These are phyloP conservation scores for Pseudopyricularia javanii DNA, from an alignment of 2,329 filamentous ascomycete species.

Conservation along the genomic window DNA sequence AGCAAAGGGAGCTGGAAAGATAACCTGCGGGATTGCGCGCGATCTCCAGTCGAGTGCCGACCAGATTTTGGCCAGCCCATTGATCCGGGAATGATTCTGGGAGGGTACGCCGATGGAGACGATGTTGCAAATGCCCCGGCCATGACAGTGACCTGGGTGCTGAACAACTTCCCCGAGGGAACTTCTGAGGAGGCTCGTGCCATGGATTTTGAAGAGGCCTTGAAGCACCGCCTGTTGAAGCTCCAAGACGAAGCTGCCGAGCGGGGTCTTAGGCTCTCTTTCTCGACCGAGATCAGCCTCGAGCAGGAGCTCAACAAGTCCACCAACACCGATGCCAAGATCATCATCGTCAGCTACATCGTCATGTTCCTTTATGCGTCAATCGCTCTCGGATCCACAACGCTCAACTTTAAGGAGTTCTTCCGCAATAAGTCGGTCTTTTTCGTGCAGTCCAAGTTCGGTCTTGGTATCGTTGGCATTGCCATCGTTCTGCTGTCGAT, in stretches of 20 bases:
- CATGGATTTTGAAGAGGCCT: slow-evolving; percentile 77
- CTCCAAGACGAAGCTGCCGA: slow-evolving; percentile 68
- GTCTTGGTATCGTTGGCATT: slow-evolving; percentile 87
- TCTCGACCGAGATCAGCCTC: slow-evolving; percentile 88
- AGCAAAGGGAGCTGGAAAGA: slow-evolving; percentile 58
- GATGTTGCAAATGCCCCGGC: slow-evolving; percentile 64
- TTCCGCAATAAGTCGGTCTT: slow-evolving; percentile 72
- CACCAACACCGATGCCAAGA: slow-evolving; percentile 95
- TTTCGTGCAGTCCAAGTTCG: slow-evolving; percentile 92
- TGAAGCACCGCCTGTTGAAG: slow-evolving; percentile 63
- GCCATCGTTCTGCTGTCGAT: slow-evolving; percentile 97
- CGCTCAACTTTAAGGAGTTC: slow-evolving; percentile 63
- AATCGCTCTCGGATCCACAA: slow-evolving; percentile 79
- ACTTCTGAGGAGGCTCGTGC: slow-evolving; percentile 58
- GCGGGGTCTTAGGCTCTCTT: slow-evolving; percentile 76
- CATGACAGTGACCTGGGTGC: slow-evolving; percentile 86
- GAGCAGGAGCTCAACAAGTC: slow-evolving; percentile 96
- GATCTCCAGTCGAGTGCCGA: slow-evolving; percentile 72
- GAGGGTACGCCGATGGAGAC: slow-evolving; percentile 56
- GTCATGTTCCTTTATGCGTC: slow-evolving; percentile 99
- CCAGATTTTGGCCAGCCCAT: slow-evolving; percentile 84
- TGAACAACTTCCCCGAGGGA: slow-evolving; percentile 72
- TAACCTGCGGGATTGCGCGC: slow-evolving; percentile 59
- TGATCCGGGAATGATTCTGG: slow-evolving; percentile 73
- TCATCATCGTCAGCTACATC: slow-evolving; percentile 90